These are phyloP conservation scores for Cladophialophora yegresii DNA, from an alignment of 2,329 filamentous ascomycete genomes.

Conservation along the genomic window DNA sequence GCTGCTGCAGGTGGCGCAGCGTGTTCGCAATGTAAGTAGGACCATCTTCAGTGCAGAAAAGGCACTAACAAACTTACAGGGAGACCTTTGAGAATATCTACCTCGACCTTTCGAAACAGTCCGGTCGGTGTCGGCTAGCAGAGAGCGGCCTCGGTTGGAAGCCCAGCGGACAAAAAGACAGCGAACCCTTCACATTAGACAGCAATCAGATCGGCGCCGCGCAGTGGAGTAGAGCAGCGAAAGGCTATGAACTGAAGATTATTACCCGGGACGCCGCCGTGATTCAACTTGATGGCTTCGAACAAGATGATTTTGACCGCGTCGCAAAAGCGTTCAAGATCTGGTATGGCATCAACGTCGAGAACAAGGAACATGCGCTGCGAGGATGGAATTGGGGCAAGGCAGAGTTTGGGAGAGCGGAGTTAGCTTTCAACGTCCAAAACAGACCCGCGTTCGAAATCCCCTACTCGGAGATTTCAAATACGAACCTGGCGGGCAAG, in stretches of 20 bases:
- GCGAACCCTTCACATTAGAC: constrained; percentile 89
- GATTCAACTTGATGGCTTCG: constrained; percentile 92
- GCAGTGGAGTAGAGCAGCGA: constrained; percentile 92
- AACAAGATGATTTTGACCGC: constrained; percentile 90
- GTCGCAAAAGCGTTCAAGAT: constrained; percentile 92
- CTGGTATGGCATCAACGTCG: constrained; percentile 93
- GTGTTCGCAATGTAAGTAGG: constrained; percentile 21
- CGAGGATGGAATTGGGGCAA: constrained; percentile 99
- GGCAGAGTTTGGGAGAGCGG: constrained; percentile 91
- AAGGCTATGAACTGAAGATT: constrained; percentile 92
- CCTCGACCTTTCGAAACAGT: constrained; percentile 89
- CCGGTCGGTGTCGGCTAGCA: constrained; percentile 90
- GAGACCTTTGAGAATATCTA: constrained; percentile 98
- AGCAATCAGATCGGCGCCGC: constrained; percentile 79
- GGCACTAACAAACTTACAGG: constrained; percentile 44
- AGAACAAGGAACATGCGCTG: constrained; percentile 89
- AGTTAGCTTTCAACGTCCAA: constrained; percentile 94
- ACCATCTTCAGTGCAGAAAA: not conserved
- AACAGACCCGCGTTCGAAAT: constrained; percentile 96
- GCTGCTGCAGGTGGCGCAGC: constrained; percentile 18
- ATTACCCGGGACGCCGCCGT: constrained; percentile 79
- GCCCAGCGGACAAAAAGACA: constrained; percentile 64
- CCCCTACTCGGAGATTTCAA: constrained; percentile 94
- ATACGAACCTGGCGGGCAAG: constrained; percentile 95
- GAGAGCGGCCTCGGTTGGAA: constrained; percentile 97